Base-by-base conservation (phyloP, 169 alveolate species). In the Cryptosporidium parvum region DNA sequence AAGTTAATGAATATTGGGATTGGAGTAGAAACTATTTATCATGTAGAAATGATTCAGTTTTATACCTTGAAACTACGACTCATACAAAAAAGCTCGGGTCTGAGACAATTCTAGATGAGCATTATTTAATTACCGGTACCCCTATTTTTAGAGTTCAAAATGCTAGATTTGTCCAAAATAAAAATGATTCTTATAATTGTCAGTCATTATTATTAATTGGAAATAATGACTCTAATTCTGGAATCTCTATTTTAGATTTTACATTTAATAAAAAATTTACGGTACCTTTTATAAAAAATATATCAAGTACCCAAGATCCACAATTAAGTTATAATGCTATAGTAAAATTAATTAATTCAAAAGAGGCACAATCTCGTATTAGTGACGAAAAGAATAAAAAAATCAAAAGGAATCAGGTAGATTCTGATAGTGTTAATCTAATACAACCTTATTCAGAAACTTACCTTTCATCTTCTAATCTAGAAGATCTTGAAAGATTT, bases 1-100 rank as follows among this genome's bases (percentile, higher is more conserved):
- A 80, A 42, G 68, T 80, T n/a, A 26, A 62, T 23, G 80, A 80
- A 62, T 80, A 80, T 23, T 80, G 89, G 89, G 89, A 80, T 31
- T 80, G 89, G 89, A 80, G 31, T 12, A 59, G 51, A 44, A 16
- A 23, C n/a, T 80, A 80, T 65, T 7, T 80, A 6, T 10, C 69
- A 31, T 31, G 35, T 14, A 39, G 44, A 31, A 26, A 26, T 26
- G 52, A 39, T 21, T 37, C 26, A 31, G n/a, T 31, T 59, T 10
- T 56, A 42, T 16, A 35, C 56, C 75, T 80, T 26, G 89, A 62
- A 42, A 37, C 80, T 21, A 23, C 52, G 12, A 26, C 10, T 42
- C 23, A 5, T 33, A 37, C 80, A 18, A 62, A 35, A 62, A 39
- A 45, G 26, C 29, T 62, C 1, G 29, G 75, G 9, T 14, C 29